Evolutionary conservation across 805 yeast species (phyloP).

Genomic region (Candida saitoana): DNA sequence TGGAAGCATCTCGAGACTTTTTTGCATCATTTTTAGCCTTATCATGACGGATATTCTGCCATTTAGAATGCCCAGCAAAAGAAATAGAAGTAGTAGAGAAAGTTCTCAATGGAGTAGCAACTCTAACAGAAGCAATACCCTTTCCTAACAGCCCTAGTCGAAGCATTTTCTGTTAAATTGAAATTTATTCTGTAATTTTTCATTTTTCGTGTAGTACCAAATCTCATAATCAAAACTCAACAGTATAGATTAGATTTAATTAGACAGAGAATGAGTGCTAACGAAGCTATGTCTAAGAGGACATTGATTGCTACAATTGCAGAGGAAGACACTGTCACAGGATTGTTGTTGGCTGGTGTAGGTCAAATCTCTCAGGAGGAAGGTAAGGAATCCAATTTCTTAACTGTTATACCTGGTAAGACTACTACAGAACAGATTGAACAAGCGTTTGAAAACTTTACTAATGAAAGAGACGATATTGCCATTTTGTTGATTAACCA

Average conservation of each 20-base stretch:
- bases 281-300: constrained; percentile 58
- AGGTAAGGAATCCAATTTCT: constrained; percentile 74
- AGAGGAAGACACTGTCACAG: constrained; percentile 96
- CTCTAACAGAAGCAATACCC: not conserved
- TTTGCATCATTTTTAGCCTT: constrained; percentile 89
- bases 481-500: constrained; percentile 93
- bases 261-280: constrained; percentile 28
- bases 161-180: too few relatives aligned
- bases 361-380: constrained; percentile 72
- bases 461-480: constrained; percentile 74
- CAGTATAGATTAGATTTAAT: too few relatives aligned
- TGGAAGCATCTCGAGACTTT: constrained; percentile 63
- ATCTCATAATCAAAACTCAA: not conserved
- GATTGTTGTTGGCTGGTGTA: constrained; percentile 89
- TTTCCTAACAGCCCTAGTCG: not conserved
- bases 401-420: constrained; percentile 69
- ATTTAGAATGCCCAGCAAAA: constrained; percentile 84
- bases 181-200: too few relatives aligned
- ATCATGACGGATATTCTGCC: constrained; percentile 93
- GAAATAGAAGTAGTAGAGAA: constrained; percentile 14
- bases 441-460: constrained; percentile 69
- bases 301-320: constrained; percentile 90
- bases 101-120: not conserved
- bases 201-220: not conserved
- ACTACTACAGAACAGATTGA: constrained; percentile 75